These are phyloP conservation scores for Mycoemilia scoparia DNA, from an alignment of 192 early-diverging fungal genomes.

Conservation along the genomic window DNA sequence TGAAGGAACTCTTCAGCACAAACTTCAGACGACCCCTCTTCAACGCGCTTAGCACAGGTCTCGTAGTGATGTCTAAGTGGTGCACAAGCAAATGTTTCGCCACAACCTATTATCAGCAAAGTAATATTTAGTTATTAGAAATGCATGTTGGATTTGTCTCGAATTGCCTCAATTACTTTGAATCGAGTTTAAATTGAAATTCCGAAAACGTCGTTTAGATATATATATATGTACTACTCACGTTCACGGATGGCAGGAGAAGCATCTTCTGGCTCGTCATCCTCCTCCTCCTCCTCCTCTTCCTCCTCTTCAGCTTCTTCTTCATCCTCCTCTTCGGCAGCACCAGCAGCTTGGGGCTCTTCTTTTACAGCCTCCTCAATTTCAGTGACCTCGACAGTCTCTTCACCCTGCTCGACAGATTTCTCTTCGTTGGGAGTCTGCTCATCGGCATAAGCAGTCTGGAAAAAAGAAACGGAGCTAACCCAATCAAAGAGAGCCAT, in stretches of 20 bases:
- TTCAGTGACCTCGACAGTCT: conserved; percentile 1
- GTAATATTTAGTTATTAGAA: conserved; percentile 6
- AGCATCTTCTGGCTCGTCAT: conserved; percentile 27
- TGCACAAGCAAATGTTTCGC: conserved; percentile 39
- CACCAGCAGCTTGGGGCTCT: conserved; percentile 23
- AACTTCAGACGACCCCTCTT: conserved; percentile 50
- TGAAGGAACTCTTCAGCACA: conserved; percentile 67
- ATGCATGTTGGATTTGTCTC: conserved; percentile 1
- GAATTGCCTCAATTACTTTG: not conserved
- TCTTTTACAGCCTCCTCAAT: conserved; percentile 25
- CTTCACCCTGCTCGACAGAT: conserved; percentile 9
- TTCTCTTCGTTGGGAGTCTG: not conserved
- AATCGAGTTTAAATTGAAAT: not conserved
- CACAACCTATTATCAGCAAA: conserved; percentile 29
- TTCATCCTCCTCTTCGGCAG: conserved; percentile 17
- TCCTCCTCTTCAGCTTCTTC: conserved; percentile 31
- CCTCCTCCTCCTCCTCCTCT: conserved; percentile 11
- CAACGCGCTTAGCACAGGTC: conserved; percentile 56
- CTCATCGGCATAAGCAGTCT: conserved; percentile 35
- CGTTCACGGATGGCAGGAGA: conserved; percentile 41
- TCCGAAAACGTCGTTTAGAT: not conserved
- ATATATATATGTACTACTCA: conserved; percentile 6
- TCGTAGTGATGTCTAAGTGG: conserved; percentile 58
- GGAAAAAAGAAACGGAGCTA: conserved; percentile 41
- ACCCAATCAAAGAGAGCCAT: too few relatives aligned